Evolutionary conservation across 2,329 filamentous ascomycete genomes (phyloP).

Genomic region (Fusarium redolens): DNA sequence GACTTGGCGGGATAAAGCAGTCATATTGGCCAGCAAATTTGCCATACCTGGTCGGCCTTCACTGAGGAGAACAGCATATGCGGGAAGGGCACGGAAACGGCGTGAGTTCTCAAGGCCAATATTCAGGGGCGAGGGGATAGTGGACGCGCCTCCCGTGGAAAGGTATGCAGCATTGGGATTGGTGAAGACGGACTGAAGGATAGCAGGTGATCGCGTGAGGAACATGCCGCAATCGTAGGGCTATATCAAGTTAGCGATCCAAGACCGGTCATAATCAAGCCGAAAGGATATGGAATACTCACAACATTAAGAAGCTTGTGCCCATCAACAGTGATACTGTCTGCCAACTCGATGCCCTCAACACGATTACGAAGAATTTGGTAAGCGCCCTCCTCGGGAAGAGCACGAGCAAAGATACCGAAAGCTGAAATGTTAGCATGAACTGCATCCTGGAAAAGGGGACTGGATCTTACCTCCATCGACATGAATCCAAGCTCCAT

Average conservation of each 20-base stretch:
- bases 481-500: slow-evolving; percentile 87
- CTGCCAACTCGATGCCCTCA: slow-evolving; percentile 80
- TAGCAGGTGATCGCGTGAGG: slow-evolving; percentile 72
- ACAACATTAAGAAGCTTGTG: slow-evolving; percentile 95
- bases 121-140: slow-evolving; percentile 84
- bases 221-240: slow-evolving; percentile 96
- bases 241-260: slow-evolving; percentile 49
- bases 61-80: slow-evolving; percentile 81
- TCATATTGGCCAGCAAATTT: slow-evolving; percentile 77
- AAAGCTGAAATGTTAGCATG: slow-evolving; percentile 68
- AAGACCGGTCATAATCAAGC: neutral
- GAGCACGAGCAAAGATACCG: slow-evolving; percentile 79
- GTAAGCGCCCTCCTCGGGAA: slow-evolving; percentile 70
- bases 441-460: too few relatives aligned
- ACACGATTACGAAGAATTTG: slow-evolving; percentile 59
- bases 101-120: slow-evolving; percentile 92
- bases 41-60: slow-evolving; percentile 78
- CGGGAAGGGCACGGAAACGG: slow-evolving; percentile 89
- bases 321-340: slow-evolving; percentile 87
- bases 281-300: slow-evolving; percentile 47
- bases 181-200: slow-evolving; percentile 73
- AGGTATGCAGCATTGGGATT: slow-evolving; percentile 92
- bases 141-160: slow-evolving; percentile 51
- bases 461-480: slow-evolving; percentile 70
- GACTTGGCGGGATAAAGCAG: slow-evolving; percentile 75